A percentile compares a stretch with the other conserved stretches of the same genome.
phyloP scores from a whole-genome alignment of 805 yeast species.

The Saturnispora kantuleensis region DNA sequence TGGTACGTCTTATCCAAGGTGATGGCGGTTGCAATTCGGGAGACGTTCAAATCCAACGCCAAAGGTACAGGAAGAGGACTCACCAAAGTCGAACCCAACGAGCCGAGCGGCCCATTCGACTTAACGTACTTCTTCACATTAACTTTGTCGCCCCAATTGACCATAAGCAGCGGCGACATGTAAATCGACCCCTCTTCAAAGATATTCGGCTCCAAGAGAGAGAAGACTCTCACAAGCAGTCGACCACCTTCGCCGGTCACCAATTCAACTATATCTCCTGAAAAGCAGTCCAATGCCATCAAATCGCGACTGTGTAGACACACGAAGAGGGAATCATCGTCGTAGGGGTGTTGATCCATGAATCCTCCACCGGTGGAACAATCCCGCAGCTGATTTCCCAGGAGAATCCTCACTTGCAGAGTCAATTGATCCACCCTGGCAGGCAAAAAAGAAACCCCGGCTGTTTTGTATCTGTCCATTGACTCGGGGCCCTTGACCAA shows the following conservation, averaged over 20 bases:
- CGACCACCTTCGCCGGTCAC: constrained; percentile 4
- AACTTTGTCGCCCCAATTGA: constrained; percentile 18
- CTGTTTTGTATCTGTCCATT: neutral
- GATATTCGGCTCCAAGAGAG: constrained; percentile 56
- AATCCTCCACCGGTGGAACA: constrained; percentile 14
- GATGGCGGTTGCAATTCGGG: constrained; percentile 59
- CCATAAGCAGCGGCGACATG: constrained; percentile 52
- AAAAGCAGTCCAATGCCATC: constrained; percentile 48
- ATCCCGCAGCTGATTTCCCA: neutral
- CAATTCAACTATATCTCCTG: constrained; percentile 52
- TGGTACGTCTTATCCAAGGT: constrained; percentile 59
- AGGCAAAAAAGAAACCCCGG: neutral
- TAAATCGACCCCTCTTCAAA: constrained; percentile 34
- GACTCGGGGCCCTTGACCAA: constrained; percentile 30
- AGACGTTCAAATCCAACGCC: constrained; percentile 56
- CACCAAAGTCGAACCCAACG: neutral
- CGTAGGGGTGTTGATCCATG: constrained; percentile 20
- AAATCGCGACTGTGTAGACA: constrained; percentile 42
- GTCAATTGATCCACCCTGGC: too few species aligned
- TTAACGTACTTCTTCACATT: neutral
- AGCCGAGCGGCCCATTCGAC: neutral
- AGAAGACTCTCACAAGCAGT: constrained; percentile 35
- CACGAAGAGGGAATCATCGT: constrained; percentile 38
- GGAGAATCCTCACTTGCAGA: too few species aligned
- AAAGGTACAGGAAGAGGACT: constrained; percentile 25